Conservation (phyloP, 148 eudicot genomes). For the Hydrangea macrophylla region DNA sequence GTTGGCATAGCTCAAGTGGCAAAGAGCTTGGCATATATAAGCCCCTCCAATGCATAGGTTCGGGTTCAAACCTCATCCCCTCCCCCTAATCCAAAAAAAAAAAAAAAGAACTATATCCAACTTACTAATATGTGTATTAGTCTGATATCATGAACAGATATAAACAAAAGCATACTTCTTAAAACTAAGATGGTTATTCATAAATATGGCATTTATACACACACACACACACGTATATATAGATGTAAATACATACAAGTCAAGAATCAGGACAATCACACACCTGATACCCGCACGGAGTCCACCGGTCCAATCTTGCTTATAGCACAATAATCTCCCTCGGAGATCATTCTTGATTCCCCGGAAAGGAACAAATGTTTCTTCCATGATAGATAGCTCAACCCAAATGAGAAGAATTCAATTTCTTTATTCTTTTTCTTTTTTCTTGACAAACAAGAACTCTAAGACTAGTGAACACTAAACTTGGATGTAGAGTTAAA, state of each 20-base stretch:
- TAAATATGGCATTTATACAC: not conserved
- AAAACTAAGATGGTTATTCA: not conserved
- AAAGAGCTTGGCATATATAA: too few relatives aligned
- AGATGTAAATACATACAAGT: not conserved
- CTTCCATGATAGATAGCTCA: constrained; percentile 64
- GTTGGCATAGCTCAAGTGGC: too few relatives aligned
- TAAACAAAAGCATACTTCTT: not conserved
- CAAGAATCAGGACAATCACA: constrained; percentile 12
- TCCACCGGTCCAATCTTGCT: constrained; percentile 97
- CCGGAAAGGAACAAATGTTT: constrained; percentile 89
- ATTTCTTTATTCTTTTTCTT: constrained; percentile 11
- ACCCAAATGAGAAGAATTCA: constrained; percentile 10
- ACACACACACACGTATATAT: constrained; percentile 1
- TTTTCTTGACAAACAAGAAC: constrained; percentile 24
- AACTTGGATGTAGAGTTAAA: constrained; percentile 29
- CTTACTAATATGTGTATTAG: not conserved
- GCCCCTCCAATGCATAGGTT: too few relatives aligned
- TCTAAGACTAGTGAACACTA: constrained; percentile 17
- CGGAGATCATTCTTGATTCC: constrained; percentile 93
- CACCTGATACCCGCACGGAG: constrained; percentile 90
- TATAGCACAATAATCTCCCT: constrained; percentile 83
- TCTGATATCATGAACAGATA: constrained; percentile 6
- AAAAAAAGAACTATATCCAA: too few relatives aligned
- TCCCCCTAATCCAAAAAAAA: too few relatives aligned
- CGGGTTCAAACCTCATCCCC: too few relatives aligned